Evolutionary conservation across 2,329 filamentous ascomycete genomes (phyloP).

Genomic region (Fusarium euwallaceae): DNA sequence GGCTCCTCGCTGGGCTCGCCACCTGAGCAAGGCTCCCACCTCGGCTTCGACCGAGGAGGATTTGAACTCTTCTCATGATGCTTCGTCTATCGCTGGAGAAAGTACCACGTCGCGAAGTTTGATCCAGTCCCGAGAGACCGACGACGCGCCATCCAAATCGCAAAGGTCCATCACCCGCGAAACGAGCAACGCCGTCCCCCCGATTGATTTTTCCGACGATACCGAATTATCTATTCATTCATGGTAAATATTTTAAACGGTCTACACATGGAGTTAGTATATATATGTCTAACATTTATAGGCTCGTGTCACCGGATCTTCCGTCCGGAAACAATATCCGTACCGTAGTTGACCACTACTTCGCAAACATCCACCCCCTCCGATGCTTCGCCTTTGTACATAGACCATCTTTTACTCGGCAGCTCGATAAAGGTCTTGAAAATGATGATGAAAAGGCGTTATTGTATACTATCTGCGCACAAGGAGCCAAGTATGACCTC

Average conservation of each 20-base stretch:
- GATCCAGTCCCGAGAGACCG: conserved; percentile 43
- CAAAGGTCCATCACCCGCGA: conserved; percentile 41
- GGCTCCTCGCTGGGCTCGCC: conserved; percentile 54
- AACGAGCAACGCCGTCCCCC: conserved; percentile 36
- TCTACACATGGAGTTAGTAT: background rate
- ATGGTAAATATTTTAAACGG: conserved; percentile 26
- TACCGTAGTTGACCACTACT: conserved; percentile 54
- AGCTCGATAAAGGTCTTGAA: conserved; percentile 53
- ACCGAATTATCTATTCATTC: conserved; percentile 46
- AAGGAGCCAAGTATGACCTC: conserved; percentile 53
- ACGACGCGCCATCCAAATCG: conserved; percentile 27
- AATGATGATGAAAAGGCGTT: conserved; percentile 54
- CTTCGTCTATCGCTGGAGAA: conserved; percentile 33
- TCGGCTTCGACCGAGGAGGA: conserved; percentile 43
- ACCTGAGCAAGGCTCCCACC: conserved; percentile 46
- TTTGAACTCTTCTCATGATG: conserved; percentile 31
- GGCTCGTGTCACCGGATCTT: conserved; percentile 52
- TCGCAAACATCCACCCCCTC: conserved; percentile 56
- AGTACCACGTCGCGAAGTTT: conserved; percentile 43
- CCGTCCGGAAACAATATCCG: conserved; percentile 52
- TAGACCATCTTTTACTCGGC: conserved; percentile 55
- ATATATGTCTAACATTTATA: conserved; percentile 30
- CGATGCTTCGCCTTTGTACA: conserved; percentile 58
- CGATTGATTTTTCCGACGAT: conserved; percentile 44
- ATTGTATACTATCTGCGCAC: conserved; percentile 54